Base-by-base conservation (phyloP, 140 eudicot species). In the Oenanthe javanica region DNA sequence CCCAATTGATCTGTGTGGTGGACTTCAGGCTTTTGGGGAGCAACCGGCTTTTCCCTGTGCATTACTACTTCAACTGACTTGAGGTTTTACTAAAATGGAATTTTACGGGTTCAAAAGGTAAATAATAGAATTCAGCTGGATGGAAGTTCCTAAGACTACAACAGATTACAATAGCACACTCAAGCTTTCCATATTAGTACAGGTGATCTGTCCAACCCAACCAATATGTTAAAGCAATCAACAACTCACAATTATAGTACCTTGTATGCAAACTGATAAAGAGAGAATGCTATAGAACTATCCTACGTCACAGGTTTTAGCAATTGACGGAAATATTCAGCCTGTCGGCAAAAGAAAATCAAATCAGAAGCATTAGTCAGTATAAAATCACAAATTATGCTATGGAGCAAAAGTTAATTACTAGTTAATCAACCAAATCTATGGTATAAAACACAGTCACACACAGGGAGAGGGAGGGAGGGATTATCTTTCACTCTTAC, bases 251-350 rank as follows among this genome's bases (percentile, higher is more conserved):
- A 80, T 59, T 66, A 75, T 71, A 74, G 73, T 18, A 67, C 77
- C 79, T 78, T 81, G 66, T 52, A 73, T 77, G 80, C 45, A 75
- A 82, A 86, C 55, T 23, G 70, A 77, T 49, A 79, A 77, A 18
- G 46, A 77, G 77, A 67, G 76, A 63, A 63, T 46, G 66, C 76
- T 72, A 77, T 63, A 81, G 73, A 87, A 81, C 83, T 83, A 86
- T 81, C 88, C 97, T 92, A 92, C 91, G 97, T 92, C 79, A 92
- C 93, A 81, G 97, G 97, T 77, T 91, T 91, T 81, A 91, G 94
- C 94, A 91, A 86, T 86, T 89, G 94, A 80, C 97, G 90, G 85
- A 91, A 92, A 81, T 92, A 92, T 83, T 92, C 95, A 83, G 97
- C 97, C 95, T 92, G 93, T 75, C 80, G 77, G 31, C 81, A 84